Conservation (phyloP, 2,329 filamentous ascomycete species). For the Coniosporium tulheliwenetii region DNA sequence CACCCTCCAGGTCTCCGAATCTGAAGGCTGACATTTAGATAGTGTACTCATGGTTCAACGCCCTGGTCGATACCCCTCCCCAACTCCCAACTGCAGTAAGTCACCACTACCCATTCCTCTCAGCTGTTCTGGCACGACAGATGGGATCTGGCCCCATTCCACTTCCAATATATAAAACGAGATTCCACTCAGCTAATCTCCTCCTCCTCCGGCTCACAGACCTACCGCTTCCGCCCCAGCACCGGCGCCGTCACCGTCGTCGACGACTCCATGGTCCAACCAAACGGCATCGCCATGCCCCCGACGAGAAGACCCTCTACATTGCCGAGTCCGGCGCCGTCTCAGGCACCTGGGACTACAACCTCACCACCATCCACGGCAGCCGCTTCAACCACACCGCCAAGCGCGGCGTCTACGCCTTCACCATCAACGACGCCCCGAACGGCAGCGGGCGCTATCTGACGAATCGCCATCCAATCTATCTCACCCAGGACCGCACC, state of each 20-base stretch:
- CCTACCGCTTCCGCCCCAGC: constrained; percentile 24
- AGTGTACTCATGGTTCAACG: constrained; percentile 19
- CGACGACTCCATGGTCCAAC: constrained; percentile 24
- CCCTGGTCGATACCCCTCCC: constrained; percentile 18
- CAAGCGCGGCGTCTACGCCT: constrained; percentile 22
- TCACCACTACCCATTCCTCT: too few relatives aligned
- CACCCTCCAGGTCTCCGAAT: constrained; percentile 12
- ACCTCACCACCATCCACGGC: constrained; percentile 10
- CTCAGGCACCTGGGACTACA: constrained; percentile 9
- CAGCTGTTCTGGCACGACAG: too few relatives aligned
- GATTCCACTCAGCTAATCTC: too few relatives aligned
- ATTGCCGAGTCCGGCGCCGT: constrained; percentile 25
- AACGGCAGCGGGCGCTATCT: constrained; percentile 14
- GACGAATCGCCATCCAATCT: constrained; percentile 24
- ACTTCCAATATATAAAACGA: too few relatives aligned
- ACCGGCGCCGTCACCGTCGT: constrained; percentile 25
- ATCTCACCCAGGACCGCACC: constrained; percentile 20
- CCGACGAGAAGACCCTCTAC: constrained; percentile 27
- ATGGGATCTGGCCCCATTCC: too few relatives aligned
- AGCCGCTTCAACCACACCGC: constrained; percentile 15
- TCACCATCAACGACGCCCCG: constrained; percentile 15
- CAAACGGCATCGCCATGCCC: constrained; percentile 30
- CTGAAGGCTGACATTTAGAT: not conserved
- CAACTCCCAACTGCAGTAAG: constrained; percentile 11
- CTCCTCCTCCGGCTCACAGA: constrained; percentile 1